phyloP scores from a whole-genome alignment of 192 early-diverging fungal species.

The Martensiomyces pterosporus region DNA sequence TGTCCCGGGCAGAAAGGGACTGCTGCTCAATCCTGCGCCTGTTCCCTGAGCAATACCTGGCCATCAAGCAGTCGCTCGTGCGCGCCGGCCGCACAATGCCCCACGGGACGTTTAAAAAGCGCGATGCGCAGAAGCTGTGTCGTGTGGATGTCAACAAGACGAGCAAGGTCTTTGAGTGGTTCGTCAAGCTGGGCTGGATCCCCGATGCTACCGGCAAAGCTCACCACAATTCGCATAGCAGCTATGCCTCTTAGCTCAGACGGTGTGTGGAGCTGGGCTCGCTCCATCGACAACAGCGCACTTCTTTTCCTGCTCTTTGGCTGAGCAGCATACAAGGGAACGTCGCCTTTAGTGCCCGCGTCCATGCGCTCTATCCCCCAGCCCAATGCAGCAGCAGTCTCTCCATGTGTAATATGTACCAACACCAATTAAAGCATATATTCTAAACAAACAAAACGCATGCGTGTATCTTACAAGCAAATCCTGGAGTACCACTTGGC shows the following conservation, averaged over 20 bases:
- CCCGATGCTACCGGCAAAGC: conserved; percentile 15
- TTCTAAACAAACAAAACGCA: background rate
- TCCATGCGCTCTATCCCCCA: too few relatives aligned
- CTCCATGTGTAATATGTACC: background rate
- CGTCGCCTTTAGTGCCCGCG: too few relatives aligned
- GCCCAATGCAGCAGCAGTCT: too few relatives aligned
- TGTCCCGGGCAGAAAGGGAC: conserved; percentile 34
- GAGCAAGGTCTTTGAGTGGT: conserved; percentile 82
- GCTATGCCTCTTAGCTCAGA: too few relatives aligned
- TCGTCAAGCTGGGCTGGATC: conserved; percentile 84
- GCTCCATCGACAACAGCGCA: too few relatives aligned
- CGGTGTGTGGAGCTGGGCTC: too few relatives aligned
- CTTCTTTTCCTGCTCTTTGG: background rate
- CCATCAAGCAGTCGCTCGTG: conserved; percentile 43
- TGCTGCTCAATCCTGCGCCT: conserved; percentile 45
- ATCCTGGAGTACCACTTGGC: conserved; percentile 26
- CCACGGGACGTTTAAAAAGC: conserved; percentile 56
- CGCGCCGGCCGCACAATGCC: conserved; percentile 37
- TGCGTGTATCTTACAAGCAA: conserved; percentile 5
- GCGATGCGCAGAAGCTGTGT: conserved; percentile 86
- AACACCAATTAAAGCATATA: background rate
- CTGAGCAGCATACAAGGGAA: too few relatives aligned
- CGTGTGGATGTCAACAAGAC: conserved; percentile 94
- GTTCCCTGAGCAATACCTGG: conserved; percentile 34
- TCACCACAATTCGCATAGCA: too few relatives aligned